A percentile compares a stretch with the other conserved stretches of the same genome.
phyloP scores from a whole-genome alignment of 352 stramenopile genomes.

The Pythium aristosporum region DNA sequence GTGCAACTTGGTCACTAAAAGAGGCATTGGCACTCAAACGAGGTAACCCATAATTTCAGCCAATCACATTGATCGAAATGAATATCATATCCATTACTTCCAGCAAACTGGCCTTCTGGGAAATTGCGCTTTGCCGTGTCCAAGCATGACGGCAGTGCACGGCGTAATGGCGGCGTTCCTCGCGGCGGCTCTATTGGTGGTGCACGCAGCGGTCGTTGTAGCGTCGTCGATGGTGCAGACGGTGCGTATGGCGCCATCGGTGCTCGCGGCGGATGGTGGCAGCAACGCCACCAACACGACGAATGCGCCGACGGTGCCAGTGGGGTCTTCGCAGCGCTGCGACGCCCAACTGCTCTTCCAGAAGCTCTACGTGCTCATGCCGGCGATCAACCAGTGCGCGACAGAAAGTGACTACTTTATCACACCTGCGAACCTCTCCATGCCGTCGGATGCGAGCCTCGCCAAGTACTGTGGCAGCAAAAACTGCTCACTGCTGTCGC shows the following conservation, averaged over 20 bases:
- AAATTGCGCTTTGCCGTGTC: not conserved
- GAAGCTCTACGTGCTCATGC: conserved; percentile 51
- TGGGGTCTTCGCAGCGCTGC: conserved; percentile 19
- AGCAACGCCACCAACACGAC: conserved; percentile 1
- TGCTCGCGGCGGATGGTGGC: not conserved
- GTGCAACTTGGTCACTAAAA: conserved; percentile 13
- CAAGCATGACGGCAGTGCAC: not conserved
- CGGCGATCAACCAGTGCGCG: conserved; percentile 45
- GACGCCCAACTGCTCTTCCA: conserved; percentile 42
- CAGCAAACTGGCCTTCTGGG: conserved; percentile 12
- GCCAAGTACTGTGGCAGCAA: conserved; percentile 35
- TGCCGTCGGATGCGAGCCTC: conserved; percentile 28
- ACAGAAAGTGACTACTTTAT: conserved; percentile 39
- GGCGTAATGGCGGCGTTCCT: not conserved
- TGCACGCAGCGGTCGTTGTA: not conserved
- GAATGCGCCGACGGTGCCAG: not conserved
- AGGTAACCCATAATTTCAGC: conserved; percentile 1
- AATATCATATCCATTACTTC: not conserved
- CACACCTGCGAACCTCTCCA: conserved; percentile 25
- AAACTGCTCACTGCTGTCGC: conserved; percentile 37
- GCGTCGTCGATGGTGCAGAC: not conserved
- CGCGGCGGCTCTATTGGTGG: not conserved
- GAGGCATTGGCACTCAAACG: not conserved
- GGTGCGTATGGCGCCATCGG: not conserved
- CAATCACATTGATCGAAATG: conserved; percentile 7